Base-by-base conservation (phyloP, 2,329 filamentous ascomycete species). In the Metarhizium robertsii region DNA sequence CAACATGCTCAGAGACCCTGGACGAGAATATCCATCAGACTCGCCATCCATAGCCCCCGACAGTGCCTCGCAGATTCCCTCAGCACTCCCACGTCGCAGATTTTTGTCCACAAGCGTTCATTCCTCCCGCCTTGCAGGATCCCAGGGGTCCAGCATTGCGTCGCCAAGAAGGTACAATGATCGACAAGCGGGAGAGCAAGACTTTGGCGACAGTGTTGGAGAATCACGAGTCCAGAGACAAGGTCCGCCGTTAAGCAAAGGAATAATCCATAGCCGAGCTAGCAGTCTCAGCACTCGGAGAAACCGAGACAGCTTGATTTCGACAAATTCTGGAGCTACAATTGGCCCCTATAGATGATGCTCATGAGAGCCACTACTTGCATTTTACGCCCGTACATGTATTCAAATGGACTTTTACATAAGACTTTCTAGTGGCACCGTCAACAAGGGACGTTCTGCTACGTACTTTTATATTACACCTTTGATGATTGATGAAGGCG, bases 81-180 rank as follows among this genome's bases (percentile, higher is more conserved):
- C 78, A 2, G 73, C 73, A 13, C 67, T 84, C 16, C 79, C 80
- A 6, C 75, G 80, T 47, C 75, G 81, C 52, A 75, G 81, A 20
- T 69, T 83, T 52, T 73, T 74, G 16, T 73, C 78, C 7, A 76
- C 79, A 0, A 75, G 73, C 25, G 64, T 79, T 47, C 73, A 73
- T 38, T 61, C 64, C 55, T 76, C 77, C 52, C 75, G 79, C 30
- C 63, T 81, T 8, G 68, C 72, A 2, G 65, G 69, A 5, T 71
- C 75, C 2, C 61, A 67, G 2, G 67, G 70, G 16, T 69, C 74
- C 2, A 69, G 70, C 16, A 64, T 70, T 6, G 64, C 71, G 2
- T 67, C 73, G 6, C 65, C 70, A 16, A 73, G 79, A 36, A 74
- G 77, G 40, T 82, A 79, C 56, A 64, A 80, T 20, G 79, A 82